Conservation (phyloP, 2,329 filamentous ascomycete genomes). For the Alternaria gansuensis region DNA sequence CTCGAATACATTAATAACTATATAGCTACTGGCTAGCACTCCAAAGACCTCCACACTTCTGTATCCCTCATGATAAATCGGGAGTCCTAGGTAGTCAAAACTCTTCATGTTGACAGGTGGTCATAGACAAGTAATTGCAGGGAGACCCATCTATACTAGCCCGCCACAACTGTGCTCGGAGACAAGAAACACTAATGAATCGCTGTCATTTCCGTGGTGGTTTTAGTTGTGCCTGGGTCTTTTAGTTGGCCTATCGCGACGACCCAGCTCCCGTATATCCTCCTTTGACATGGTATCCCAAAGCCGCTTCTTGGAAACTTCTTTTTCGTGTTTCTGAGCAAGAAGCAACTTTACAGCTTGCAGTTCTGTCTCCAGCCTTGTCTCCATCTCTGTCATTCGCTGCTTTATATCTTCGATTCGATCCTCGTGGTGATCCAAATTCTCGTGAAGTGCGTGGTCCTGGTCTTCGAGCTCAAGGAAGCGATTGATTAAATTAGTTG, state of each 20-base stretch:
- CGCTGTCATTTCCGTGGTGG: too few species aligned
- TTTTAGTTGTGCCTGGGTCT: neutral
- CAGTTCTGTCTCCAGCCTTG: neutral
- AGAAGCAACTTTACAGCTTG: neutral
- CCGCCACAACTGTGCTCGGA: too few species aligned
- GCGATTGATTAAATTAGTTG: neutral
- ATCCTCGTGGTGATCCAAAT: neutral
- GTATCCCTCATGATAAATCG: too few species aligned
- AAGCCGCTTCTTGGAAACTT: neutral
- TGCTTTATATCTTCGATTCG: neutral
- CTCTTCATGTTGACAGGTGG: too few species aligned
- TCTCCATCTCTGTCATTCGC: neutral
- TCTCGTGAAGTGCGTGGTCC: neutral
- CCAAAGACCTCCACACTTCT: neutral
- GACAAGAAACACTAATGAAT: too few species aligned
- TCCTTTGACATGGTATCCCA: constrained; percentile 2
- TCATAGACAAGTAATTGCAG: too few species aligned
- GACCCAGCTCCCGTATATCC: neutral
- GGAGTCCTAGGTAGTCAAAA: too few species aligned
- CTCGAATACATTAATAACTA: neutral
- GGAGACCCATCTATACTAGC: too few species aligned
- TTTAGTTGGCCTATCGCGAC: neutral
- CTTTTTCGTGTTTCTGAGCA: neutral
- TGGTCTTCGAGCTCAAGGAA: constrained; percentile 1
- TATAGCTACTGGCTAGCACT: neutral